Percentiles rank a stretch among this genome's conserved stretches.
phyloP scores from a whole-genome alignment of 179 eudicot genomes.

The Amaranthus tricolor region DNA sequence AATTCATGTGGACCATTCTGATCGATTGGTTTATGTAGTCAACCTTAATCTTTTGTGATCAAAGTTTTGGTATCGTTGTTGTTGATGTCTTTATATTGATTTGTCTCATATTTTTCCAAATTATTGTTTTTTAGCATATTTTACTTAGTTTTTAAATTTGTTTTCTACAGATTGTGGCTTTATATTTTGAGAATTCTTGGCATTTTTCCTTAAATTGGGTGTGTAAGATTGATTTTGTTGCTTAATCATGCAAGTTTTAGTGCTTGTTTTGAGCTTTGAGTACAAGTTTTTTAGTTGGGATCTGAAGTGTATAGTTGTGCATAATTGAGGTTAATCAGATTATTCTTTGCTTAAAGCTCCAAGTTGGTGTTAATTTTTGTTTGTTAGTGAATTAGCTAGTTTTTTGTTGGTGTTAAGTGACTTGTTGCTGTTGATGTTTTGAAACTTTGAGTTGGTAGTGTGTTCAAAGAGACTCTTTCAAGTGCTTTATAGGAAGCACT shows the following conservation, averaged over 20 bases:
- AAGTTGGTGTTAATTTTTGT: neutral
- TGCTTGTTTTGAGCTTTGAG: no score
- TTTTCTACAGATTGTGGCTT: conserved; percentile 5
- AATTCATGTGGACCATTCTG: no score
- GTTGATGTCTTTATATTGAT: no score
- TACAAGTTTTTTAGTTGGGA: neutral
- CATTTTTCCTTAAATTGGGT: neutral
- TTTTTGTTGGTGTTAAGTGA: neutral
- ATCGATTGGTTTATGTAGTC: no score
- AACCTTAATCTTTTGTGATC: no score
- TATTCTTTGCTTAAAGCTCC: neutral
- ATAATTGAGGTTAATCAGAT: neutral
- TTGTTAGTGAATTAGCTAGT: neutral
- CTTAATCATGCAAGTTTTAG: no score
- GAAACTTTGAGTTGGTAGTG: neutral
- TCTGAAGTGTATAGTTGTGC: neutral
- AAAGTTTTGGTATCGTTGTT: no score
- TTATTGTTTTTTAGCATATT: no score
- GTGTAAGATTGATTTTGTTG: neutral
- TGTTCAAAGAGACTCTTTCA: neutral
- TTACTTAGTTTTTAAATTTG: neutral
- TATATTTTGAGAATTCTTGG: neutral
- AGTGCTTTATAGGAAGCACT: neutral
- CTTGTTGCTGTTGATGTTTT: neutral
- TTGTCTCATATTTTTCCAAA: no score